Conservation (phyloP, 768 basidiomycete genomes). For the Fibroporia radiculosa region DNA sequence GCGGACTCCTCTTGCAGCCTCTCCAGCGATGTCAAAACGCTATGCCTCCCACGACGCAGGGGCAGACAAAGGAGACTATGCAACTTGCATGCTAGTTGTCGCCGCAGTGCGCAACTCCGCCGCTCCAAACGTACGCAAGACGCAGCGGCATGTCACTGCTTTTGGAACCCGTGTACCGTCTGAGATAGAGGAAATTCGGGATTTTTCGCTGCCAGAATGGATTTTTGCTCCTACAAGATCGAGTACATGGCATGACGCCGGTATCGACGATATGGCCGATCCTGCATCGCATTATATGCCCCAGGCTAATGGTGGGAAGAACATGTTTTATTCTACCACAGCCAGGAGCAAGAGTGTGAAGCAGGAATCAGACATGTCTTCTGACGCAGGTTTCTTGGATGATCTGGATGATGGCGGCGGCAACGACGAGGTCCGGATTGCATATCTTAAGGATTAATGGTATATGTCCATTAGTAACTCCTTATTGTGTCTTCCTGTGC, state of each 20-base stretch:
- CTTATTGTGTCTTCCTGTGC: no score
- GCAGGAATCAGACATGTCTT: neutral
- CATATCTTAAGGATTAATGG: slow-evolving; percentile 1
- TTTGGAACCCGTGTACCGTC: slow-evolving; percentile 54
- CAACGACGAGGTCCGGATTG: slow-evolving; percentile 1
- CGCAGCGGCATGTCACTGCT: slow-evolving; percentile 45
- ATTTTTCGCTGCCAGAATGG: slow-evolving; percentile 56
- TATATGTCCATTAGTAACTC: no score
- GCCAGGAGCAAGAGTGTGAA: neutral
- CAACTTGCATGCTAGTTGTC: slow-evolving; percentile 33
- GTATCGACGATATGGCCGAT: neutral
- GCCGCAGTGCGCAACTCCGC: slow-evolving; percentile 43
- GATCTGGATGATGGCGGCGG: neutral
- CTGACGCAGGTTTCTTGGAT: neutral
- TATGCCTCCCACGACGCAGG: slow-evolving; percentile 8
- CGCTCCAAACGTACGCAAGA: slow-evolving; percentile 37
- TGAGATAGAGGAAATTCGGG: slow-evolving; percentile 38
- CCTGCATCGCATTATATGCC: neutral
- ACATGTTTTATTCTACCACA: no score
- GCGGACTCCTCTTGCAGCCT: slow-evolving; percentile 10
- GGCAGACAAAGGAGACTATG: slow-evolving; percentile 9
- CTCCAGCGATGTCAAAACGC: slow-evolving; percentile 5
- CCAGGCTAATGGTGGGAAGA: neutral
- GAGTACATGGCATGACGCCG: neutral
- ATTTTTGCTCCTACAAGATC: slow-evolving; percentile 15